These are phyloP conservation scores for Sarocladium brachiariae DNA, from an alignment of 2,329 filamentous ascomycete species.

Conservation along the genomic window DNA sequence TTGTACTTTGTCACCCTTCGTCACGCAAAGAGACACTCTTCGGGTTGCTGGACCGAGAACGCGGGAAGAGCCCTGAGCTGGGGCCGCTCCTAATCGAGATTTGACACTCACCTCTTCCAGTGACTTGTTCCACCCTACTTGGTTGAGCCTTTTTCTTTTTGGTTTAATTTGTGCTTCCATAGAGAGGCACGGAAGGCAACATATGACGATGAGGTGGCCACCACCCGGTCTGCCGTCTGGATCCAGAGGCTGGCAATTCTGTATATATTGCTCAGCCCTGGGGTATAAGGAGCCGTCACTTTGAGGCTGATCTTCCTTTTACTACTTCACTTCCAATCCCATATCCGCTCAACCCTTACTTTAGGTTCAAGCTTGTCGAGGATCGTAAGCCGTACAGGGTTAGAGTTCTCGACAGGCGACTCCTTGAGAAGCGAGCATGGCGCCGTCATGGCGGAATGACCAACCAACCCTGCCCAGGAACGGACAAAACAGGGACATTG, in stretches of 20 bases:
- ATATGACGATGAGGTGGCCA: background rate
- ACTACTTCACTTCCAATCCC: background rate
- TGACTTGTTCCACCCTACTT: background rate
- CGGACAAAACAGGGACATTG: slow-evolving; percentile 15
- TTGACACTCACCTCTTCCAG: background rate
- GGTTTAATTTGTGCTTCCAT: background rate
- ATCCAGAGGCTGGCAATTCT: background rate
- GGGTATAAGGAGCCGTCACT: background rate
- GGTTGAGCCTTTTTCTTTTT: background rate
- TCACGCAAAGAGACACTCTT: background rate
- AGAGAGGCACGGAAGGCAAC: background rate
- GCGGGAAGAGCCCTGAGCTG: background rate
- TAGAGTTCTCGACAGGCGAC: background rate
- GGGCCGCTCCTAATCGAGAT: background rate
- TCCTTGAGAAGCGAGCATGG: background rate
- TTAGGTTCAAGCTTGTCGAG: background rate
- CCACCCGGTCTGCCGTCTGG: background rate
- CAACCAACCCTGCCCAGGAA: background rate
- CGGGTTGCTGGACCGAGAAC: slow-evolving; percentile 1
- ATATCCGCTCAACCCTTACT: background rate
- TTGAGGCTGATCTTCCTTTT: background rate
- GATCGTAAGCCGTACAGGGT: background rate
- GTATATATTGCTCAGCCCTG: slow-evolving; percentile 4
- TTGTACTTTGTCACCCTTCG: background rate
- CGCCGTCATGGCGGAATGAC: background rate